Evolutionary conservation across 2,329 filamentous ascomycete species (phyloP), one percentile per base, ranked within the genome.

Genomic region (Pseudopyrenochaeta lycopersici): DNA sequence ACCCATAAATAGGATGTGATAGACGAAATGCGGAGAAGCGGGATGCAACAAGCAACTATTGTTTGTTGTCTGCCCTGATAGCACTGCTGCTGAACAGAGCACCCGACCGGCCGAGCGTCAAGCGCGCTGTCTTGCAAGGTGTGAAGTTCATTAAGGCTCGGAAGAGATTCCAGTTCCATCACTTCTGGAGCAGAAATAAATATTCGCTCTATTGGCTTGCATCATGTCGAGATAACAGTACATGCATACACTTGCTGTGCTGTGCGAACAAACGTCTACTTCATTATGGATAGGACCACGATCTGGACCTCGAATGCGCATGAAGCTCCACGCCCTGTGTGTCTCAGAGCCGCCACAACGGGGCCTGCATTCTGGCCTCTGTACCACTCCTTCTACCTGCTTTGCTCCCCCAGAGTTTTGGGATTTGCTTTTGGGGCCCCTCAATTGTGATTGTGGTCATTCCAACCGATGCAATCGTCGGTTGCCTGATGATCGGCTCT

Each of bases 21-120:
- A 62, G 56, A 65, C 62, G 54, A 68, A 73, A 67, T 74, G 71
- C 70, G 71, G 71, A 74, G 71, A 73, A 71, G 64, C 54, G 55
- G 65, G 65, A 61, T 58, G 30, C 39, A 54, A 52, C 51, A 60
- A 49, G 54, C 58, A 63, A 56, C 45, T 32, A 35, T 52, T 51
- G 29, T 45, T 54, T 51, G 51, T 48, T 43, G 45, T 47, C 45
- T 49, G 45, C 40, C 41, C 30, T 31, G 15, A 21, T 33, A 15
- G 15, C 45, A 23, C 7, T 47, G 36, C 45, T 38, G 39, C 30
- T 33, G 43, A n/a, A n/a, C n/a, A 14, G 36, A 40, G 40, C 40
- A 42, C 20, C 9, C n/a, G n/a, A 30, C 21, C 15, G 15, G 45
- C 40, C 33, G 32, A 31, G 20, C 11, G 14, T 23, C n/a, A 20